phyloP scores from a whole-genome alignment of 257 asterid genomes.

The Osmanthus fragrans region DNA sequence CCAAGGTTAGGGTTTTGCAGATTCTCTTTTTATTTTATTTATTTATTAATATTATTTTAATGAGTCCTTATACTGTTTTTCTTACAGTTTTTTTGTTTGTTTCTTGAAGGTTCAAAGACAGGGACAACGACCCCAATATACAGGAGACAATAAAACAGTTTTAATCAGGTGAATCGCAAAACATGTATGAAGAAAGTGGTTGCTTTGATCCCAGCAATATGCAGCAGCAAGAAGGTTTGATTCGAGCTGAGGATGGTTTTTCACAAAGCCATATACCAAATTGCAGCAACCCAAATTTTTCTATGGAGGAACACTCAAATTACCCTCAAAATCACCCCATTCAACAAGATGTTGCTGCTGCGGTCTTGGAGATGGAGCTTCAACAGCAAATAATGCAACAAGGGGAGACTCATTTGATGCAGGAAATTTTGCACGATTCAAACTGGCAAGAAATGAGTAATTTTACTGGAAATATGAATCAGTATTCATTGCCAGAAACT shows the following conservation, averaged over 20 bases:
- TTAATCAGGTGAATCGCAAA: conserved; percentile 10
- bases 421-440: conserved; percentile 37
- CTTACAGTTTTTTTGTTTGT: conserved; percentile 17
- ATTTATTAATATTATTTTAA: background rate
- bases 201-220: conserved; percentile 53
- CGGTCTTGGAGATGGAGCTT: conserved; percentile 64
- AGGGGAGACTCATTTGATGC: conserved; percentile 21
- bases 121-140: background rate
- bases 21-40: background rate
- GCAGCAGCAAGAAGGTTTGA: conserved; percentile 38
- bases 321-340: conserved; percentile 26
- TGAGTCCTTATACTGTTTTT: conserved; percentile 21
- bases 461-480: conserved; percentile 25
- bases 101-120: conserved; percentile 29
- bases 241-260: conserved; percentile 46
- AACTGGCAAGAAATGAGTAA: conserved; percentile 54
- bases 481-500: conserved; percentile 31
- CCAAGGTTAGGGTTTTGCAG: conserved; percentile 26
- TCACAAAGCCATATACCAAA: conserved; percentile 40
- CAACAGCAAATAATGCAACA: conserved; percentile 47
- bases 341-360: conserved; percentile 37
- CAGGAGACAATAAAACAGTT: conserved; percentile 30
- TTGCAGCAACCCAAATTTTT: conserved; percentile 34
- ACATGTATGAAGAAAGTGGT: conserved; percentile 55
- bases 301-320: conserved; percentile 45